A percentile compares a stretch with the other conserved stretches of the same genome.
Conservation (phyloP, 192 early-diverging fungal genomes). For the Coemansia asiatica region DNA sequence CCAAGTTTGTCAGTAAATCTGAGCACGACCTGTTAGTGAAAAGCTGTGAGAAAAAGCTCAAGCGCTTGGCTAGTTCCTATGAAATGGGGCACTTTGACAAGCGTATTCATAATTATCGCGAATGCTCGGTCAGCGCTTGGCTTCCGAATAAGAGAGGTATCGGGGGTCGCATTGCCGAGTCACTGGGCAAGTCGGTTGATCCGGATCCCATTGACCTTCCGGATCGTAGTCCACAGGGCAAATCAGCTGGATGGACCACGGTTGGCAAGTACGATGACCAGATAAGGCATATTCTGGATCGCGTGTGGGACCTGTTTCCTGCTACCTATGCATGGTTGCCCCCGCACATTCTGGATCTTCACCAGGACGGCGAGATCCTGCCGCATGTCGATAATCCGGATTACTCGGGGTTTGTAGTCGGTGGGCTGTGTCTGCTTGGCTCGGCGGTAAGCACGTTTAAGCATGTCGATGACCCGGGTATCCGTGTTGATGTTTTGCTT, state of each 20-base stretch:
- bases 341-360: constrained; percentile 79
- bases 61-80: constrained; percentile 59
- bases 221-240: constrained; percentile 22
- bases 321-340: constrained; percentile 63
- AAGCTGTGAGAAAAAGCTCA: constrained; percentile 54
- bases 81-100: constrained; percentile 76
- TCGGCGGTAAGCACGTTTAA: constrained; percentile 71
- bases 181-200: constrained; percentile 24
- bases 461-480: constrained; percentile 61
- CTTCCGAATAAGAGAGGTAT: constrained; percentile 29
- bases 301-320: constrained; percentile 62
- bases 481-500: constrained; percentile 63
- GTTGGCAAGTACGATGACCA: constrained; percentile 52
- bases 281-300: constrained; percentile 58
- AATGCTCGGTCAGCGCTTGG: constrained; percentile 72
- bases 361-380: constrained; percentile 69
- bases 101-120: constrained; percentile 70
- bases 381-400: constrained; percentile 81
- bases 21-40: constrained; percentile 53
- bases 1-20: constrained; percentile 35
- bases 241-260: constrained; percentile 47
- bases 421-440: constrained; percentile 72
- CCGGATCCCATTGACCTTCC: constrained; percentile 41
- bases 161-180: constrained; percentile 28
- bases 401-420: constrained; percentile 73